Percentiles rank a stretch among this genome's conserved stretches.
Conservation (phyloP, 768 basidiomycete species). For the Tubosaeta sp. region DNA sequence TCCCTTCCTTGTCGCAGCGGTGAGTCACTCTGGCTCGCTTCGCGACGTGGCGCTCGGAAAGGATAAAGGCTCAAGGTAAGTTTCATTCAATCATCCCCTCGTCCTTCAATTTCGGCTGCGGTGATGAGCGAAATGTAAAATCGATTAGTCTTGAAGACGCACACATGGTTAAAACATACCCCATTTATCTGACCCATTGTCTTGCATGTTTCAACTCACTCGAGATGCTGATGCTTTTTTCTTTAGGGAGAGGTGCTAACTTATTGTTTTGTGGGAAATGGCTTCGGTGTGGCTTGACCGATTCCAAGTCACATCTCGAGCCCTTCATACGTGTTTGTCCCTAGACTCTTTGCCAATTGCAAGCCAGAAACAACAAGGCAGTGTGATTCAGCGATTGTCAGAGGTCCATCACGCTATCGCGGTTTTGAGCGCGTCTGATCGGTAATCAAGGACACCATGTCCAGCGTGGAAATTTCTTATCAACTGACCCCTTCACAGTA, state of each 20-base stretch:
- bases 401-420: background rate
- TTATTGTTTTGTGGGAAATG: background rate
- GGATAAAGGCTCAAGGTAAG: constrained; percentile 6
- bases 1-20: background rate
- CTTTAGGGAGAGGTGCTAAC: constrained; percentile 1
- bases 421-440: background rate
- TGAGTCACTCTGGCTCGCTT: background rate
- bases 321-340: background rate
- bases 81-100: background rate
- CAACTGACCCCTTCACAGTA: background rate
- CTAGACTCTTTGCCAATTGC: too few relatives aligned
- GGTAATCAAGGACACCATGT: background rate
- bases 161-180: constrained; percentile 58
- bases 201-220: background rate
- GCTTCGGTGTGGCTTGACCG: background rate
- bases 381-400: too few relatives aligned
- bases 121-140: constrained; percentile 56
- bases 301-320: background rate
- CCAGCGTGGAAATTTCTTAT: background rate
- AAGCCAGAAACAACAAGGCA: too few relatives aligned
- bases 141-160: constrained; percentile 96
- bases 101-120: background rate
- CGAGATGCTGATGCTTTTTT: constrained; percentile 6
- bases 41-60: background rate
- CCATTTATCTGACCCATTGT: constrained; percentile 18